Evolutionary conservation across 306 rosid genomes (phyloP).

Genomic region (Heteromeles arbutifolia): DNA sequence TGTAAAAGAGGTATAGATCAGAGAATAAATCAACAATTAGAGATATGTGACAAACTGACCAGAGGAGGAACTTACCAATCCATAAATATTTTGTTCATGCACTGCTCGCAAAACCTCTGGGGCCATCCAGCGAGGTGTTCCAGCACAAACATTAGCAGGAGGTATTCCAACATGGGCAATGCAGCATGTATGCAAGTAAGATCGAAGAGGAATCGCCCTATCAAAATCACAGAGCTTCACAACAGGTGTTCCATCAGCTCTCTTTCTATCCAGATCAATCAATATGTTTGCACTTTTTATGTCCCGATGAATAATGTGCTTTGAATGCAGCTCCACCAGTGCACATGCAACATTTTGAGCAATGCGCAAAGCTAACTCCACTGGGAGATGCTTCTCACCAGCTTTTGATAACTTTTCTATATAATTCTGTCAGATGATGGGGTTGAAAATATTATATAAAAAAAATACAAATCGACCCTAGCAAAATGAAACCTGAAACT

Average conservation of each 20-base stretch:
- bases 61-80: conserved; percentile 53
- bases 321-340: conserved; percentile 75
- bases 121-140: conserved; percentile 99
- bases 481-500: not conserved
- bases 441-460: conserved; percentile 1
- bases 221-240: conserved; percentile 99
- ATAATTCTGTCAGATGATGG: conserved; percentile 45
- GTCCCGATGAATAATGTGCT: conserved; percentile 93
- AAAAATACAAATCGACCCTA: not conserved
- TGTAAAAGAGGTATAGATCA: not conserved
- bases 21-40: not conserved
- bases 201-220: conserved; percentile 84
- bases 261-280: conserved; percentile 63
- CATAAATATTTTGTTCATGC: conserved; percentile 53
- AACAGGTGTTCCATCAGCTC: conserved; percentile 62
- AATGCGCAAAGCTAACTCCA: conserved; percentile 56
- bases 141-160: conserved; percentile 75
- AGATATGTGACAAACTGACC: not conserved
- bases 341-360: conserved; percentile 84
- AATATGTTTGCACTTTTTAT: conserved; percentile 86
- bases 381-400: conserved; percentile 64
- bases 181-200: conserved; percentile 73
- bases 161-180: conserved; percentile 80
- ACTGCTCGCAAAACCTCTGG: conserved; percentile 88
- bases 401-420: conserved; percentile 58